Evolutionary conservation across 2,329 filamentous ascomycete genomes (phyloP).

Genomic region (Metarhizium rileyi): DNA sequence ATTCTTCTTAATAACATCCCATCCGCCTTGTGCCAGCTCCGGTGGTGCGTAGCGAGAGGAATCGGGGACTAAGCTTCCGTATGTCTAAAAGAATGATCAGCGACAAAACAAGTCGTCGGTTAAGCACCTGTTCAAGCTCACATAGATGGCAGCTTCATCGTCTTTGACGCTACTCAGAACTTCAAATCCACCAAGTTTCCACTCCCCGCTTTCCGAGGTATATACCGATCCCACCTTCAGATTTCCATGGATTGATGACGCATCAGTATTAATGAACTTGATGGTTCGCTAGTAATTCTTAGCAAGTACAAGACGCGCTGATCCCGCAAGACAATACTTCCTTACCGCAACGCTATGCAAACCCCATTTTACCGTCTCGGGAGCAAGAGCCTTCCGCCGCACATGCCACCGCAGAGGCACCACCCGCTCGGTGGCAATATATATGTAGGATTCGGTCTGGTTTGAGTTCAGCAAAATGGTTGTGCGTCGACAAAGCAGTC

Average conservation of each 20-base stretch:
- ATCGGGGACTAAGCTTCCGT: constrained; percentile 80
- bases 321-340: background rate
- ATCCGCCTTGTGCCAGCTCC: constrained; percentile 77
- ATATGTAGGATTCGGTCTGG: constrained; percentile 87
- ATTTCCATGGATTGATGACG: constrained; percentile 80
- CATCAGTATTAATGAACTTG: constrained; percentile 94
- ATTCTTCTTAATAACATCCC: constrained; percentile 79
- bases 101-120: background rate
- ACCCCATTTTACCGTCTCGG: constrained; percentile 96
- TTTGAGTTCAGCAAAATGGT: constrained; percentile 14
- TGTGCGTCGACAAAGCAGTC: background rate
- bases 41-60: constrained; percentile 76
- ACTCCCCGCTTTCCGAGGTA: constrained; percentile 92
- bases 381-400: constrained; percentile 74
- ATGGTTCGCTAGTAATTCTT: constrained; percentile 57
- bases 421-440: constrained; percentile 88
- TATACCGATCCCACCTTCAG: constrained; percentile 81
- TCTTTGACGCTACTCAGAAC: constrained; percentile 92
- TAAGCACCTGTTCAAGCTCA: constrained; percentile 22
- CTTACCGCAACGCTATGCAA: constrained; percentile 73
- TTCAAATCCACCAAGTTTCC: constrained; percentile 93
- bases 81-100: constrained; percentile 45
- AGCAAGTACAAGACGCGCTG: background rate
- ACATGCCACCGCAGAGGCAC: constrained; percentile 84
- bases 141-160: constrained; percentile 86